Evolutionary conservation across 495 filamentous ascomycete genomes (phyloP).

Genomic region (Xylaria intraflava): DNA sequence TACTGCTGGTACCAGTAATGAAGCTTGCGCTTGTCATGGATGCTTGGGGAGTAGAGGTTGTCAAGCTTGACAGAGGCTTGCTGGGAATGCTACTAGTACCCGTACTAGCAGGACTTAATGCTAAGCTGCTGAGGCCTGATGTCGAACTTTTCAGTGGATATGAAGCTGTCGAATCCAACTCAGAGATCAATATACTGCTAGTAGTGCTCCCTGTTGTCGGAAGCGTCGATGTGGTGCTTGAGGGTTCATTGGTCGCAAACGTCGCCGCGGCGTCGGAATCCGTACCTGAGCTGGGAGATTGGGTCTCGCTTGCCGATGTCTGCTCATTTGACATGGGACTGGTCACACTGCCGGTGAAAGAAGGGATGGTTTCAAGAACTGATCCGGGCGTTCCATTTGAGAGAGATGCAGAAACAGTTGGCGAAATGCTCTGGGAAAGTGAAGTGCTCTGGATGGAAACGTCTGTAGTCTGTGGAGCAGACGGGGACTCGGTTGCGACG

Average conservation of each 20-base stretch:
- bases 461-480: neutral
- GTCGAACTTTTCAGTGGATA: conserved; percentile 21
- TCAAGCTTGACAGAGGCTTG: neutral
- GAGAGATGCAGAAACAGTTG: neutral
- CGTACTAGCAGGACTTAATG: neutral
- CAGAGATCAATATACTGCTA: neutral
- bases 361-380: neutral
- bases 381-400: neutral
- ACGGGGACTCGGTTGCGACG: neutral
- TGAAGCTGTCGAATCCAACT: conserved; percentile 8
- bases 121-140: neutral
- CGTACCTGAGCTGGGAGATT: neutral
- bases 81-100: neutral
- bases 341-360: neutral
- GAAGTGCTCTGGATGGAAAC: neutral
- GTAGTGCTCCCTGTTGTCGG: neutral
- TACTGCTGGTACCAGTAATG: neutral
- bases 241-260: neutral
- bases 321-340: neutral
- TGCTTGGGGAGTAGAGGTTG: neutral
- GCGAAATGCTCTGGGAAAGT: neutral
- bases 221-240: neutral
- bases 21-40: neutral
- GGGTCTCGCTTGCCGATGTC: neutral
- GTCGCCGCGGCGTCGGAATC: neutral